Conservation (phyloP, 2,329 filamentous ascomycete genomes). For the Cladosporium oxysporum region DNA sequence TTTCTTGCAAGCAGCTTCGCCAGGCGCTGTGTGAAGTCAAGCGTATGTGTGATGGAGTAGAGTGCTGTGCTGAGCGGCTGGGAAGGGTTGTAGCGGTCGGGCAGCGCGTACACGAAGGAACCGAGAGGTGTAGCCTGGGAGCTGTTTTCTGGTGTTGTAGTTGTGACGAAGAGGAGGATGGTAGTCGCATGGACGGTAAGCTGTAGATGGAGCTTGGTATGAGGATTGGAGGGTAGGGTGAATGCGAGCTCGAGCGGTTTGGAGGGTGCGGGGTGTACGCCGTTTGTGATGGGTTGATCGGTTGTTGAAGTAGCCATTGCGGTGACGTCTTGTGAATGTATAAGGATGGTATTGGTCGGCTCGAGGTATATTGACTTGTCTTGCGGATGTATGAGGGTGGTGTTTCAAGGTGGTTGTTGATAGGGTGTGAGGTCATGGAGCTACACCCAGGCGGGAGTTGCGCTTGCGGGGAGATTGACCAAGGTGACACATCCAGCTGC, state of each 20-base stretch:
- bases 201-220: slow-evolving; percentile 61
- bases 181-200: slow-evolving; percentile 56
- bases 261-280: slow-evolving; percentile 24
- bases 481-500: too few relatives aligned
- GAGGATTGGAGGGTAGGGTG: slow-evolving; percentile 57
- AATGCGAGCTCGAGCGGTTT: slow-evolving; percentile 58
- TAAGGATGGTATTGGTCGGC: not conserved
- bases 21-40: slow-evolving; percentile 84
- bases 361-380: not conserved
- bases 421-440: slow-evolving; percentile 17
- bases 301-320: slow-evolving; percentile 28
- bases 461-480: not conserved
- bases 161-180: slow-evolving; percentile 59
- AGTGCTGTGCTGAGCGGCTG: slow-evolving; percentile 77
- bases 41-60: slow-evolving; percentile 70
- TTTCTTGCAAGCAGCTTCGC: slow-evolving; percentile 80
- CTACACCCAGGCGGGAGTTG: not conserved
- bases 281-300: slow-evolving; percentile 29
- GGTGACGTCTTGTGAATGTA: not conserved
- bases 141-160: slow-evolving; percentile 39
- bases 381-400: not conserved
- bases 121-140: slow-evolving; percentile 55
- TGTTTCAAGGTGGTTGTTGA: not conserved
- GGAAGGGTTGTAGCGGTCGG: slow-evolving; percentile 59
- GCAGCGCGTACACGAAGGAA: slow-evolving; percentile 91